Evolutionary conservation across 257 asterid species (phyloP).

Genomic region (Jasminum sambac): DNA sequence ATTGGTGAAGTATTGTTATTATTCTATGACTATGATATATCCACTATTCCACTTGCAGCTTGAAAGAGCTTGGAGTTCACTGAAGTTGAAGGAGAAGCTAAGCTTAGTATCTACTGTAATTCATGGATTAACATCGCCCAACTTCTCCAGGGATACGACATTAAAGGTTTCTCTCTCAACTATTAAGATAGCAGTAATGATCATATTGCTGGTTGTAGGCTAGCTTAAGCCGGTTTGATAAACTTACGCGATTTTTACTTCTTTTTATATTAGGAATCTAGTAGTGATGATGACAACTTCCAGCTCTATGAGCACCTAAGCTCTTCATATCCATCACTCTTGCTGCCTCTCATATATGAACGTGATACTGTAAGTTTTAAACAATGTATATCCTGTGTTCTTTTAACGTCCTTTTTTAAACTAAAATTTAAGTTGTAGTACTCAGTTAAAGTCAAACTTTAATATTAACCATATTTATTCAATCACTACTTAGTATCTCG

Average conservation of each 20-base stretch:
- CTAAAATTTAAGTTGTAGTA: too few species aligned
- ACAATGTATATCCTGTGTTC: not conserved
- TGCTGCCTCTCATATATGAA: constrained; percentile 78
- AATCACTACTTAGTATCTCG: constrained; percentile 87
- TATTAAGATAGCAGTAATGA: not conserved
- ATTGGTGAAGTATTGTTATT: too few species aligned
- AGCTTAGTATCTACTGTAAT: constrained; percentile 55
- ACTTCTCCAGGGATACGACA: constrained; percentile 43
- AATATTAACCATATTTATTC: too few species aligned
- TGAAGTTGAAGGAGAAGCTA: constrained; percentile 75
- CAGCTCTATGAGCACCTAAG: constrained; percentile 75
- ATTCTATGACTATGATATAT: too few species aligned
- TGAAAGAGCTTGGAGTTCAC: constrained; percentile 85
- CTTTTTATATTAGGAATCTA: constrained; percentile 46
- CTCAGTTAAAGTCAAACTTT: too few species aligned
- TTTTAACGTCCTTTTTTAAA: not conserved
- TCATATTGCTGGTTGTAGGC: not conserved
- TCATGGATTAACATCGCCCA: constrained; percentile 63
- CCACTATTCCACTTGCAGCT: constrained; percentile 62
- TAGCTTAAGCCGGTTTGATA: too few species aligned
- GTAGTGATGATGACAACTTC: constrained; percentile 40
- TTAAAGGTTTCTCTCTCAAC: constrained; percentile 43
- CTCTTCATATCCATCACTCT: constrained; percentile 73
- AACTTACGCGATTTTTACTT: too few species aligned
- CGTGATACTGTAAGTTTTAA: constrained; percentile 70